Evolutionary conservation across 495 filamentous ascomycete species (phyloP).

Genomic region (Talaromyces adpressus): DNA sequence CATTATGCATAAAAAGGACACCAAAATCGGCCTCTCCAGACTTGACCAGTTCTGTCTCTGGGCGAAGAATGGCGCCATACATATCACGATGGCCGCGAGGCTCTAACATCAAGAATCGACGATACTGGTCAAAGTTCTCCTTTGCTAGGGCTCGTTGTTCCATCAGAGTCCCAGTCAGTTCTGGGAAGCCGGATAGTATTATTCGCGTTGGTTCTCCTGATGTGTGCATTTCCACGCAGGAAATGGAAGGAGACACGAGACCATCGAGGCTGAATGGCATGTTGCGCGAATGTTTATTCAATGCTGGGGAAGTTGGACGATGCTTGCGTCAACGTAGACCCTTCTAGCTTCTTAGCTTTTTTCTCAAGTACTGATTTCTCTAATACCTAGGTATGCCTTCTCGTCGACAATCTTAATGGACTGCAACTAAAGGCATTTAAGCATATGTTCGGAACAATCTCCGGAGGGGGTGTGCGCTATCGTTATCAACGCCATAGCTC

Average conservation of each 20-base stretch:
- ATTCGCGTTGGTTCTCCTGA: conserved; percentile 28
- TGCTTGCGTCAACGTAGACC: background rate
- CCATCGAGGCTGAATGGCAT: background rate
- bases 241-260: background rate
- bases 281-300: background rate
- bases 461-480: background rate
- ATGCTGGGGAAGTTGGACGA: background rate
- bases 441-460: background rate
- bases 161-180: conserved; percentile 17
- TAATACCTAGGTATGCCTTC: no score
- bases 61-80: conserved; percentile 25
- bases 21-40: conserved; percentile 40
- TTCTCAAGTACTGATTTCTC: background rate
- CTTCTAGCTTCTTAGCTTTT: background rate
- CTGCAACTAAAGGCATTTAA: background rate
- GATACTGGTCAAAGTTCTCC: conserved; percentile 18
- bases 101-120: conserved; percentile 22
- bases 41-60: conserved; percentile 21
- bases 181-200: conserved; percentile 24
- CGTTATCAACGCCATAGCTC: background rate
- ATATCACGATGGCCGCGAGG: conserved; percentile 28
- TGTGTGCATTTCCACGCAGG: conserved; percentile 30
- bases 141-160: conserved; percentile 21
- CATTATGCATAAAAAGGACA: conserved; percentile 52
- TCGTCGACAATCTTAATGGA: no score